Percentiles rank a stretch among this genome's conserved stretches.
Evolutionary conservation across 345 rosid species (phyloP).

Genomic region (Microcos paniculata): DNA sequence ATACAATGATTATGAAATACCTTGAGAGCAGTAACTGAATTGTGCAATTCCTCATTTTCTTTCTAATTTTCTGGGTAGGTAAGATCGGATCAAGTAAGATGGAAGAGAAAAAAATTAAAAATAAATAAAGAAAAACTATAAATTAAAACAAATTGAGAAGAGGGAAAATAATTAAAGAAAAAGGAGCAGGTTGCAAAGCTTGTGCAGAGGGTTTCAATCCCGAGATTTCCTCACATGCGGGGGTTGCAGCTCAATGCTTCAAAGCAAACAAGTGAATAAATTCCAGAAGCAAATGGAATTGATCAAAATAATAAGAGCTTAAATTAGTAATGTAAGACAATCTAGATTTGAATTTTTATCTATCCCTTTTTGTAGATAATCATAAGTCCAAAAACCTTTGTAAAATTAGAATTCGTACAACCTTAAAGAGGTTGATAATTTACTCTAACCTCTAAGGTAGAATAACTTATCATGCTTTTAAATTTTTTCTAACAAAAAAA

Average conservation of each 20-base stretch:
- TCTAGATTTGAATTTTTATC: too few species aligned
- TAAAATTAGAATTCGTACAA: too few species aligned
- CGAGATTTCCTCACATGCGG: conserved; percentile 61
- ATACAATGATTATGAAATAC: conserved; percentile 5
- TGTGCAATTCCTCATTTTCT: background rate
- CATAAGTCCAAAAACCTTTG: too few species aligned
- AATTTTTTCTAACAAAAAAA: too few species aligned
- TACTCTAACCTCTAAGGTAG: too few species aligned
- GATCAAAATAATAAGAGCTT: too few species aligned
- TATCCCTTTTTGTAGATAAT: too few species aligned
- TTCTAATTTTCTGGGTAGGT: conserved; percentile 5
- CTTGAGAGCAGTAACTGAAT: background rate
- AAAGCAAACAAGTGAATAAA: conserved; percentile 17
- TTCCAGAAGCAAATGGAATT: too few species aligned
- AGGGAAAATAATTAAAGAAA: background rate
- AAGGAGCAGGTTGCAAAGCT: conserved; percentile 12
- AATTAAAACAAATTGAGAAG: background rate
- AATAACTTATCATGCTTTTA: too few species aligned
- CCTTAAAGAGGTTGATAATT: too few species aligned
- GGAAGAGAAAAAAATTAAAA: background rate
- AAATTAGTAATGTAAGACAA: too few species aligned
- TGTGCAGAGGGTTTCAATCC: conserved; percentile 47
- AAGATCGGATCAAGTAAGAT: conserved; percentile 24
- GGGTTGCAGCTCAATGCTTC: conserved; percentile 31
- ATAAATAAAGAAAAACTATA: too few species aligned